Base-by-base conservation (phyloP, 495 filamentous ascomycete species). In the Cercophora scortea region DNA sequence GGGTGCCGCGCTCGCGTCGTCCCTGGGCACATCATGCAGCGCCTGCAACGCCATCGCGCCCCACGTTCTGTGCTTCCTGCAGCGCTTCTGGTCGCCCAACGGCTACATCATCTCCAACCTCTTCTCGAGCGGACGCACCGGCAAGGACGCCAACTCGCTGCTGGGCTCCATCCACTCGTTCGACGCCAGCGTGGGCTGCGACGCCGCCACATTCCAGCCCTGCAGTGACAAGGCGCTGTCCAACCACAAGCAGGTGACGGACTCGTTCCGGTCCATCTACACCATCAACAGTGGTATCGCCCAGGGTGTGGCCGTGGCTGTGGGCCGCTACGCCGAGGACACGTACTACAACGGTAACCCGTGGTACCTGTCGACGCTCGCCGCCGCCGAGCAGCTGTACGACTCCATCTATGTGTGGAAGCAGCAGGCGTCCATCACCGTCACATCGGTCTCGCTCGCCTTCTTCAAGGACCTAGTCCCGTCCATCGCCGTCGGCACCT, bases 311-410 rank as follows among this genome's bases (percentile, higher is more conserved):
- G 81, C 81, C 5, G 76, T 82, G 17, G 81, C 84, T 12, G 73
- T 87, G 8, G 86, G 86, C 42, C 66, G 86, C 17, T 90, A 90
- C 60, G 61, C 82, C 2, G 84, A 87, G 57, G 86, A 89, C 54
- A 60, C 69, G 4, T 89, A 87, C 58, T 80, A 82, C 59, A 77
- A 78, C 45, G 83, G 81, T 16, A 83, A 85, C 65, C 82, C 80
- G 42, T 85, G 83, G 83, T 86, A 82, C 56, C 71, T 88, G 8
- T 71, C 71, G 55, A 86, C 82, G 1, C 66, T 84, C 42, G 81
- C 80, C 9, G 82, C 81, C 2, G 83, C 82, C 9, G 84, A 87
- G 61, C 76, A 78, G 57, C 71, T 87, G 17, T 87, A 86, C 58
- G 79, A 81, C 54, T 80, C 83, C 6, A 40, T 85, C 6, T 79